These are phyloP conservation scores for Iberis pinnata DNA, from an alignment of 345 rosid species.

Conservation along the genomic window DNA sequence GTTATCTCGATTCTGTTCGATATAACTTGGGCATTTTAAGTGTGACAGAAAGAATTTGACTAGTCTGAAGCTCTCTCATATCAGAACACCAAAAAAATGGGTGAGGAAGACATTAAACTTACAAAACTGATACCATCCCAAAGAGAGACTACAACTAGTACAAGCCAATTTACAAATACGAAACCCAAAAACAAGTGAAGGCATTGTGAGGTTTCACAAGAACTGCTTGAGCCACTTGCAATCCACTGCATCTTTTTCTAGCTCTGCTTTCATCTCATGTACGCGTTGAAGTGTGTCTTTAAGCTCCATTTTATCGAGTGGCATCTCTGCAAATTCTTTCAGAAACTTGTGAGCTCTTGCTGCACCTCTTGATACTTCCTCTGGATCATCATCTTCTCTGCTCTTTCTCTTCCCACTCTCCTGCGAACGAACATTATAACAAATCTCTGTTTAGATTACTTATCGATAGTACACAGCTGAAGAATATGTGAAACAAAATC, in stretches of 20 bases:
- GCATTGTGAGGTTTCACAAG: background rate
- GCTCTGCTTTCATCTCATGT: conserved; percentile 46
- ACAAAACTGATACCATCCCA: background rate
- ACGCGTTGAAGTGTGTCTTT: conserved; percentile 55
- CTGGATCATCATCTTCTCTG: conserved; percentile 47
- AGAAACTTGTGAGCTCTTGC: conserved; percentile 71
- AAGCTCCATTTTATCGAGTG: conserved; percentile 75
- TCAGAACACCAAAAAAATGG: too few species aligned
- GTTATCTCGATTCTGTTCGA: background rate
- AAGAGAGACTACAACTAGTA: background rate
- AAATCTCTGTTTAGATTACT: background rate
- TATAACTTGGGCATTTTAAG: background rate
- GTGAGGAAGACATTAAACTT: too few species aligned
- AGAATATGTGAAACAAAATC: background rate
- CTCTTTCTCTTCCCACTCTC: conserved; percentile 62
- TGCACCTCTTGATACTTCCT: conserved; percentile 49
- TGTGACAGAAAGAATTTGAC: background rate
- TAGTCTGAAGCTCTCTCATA: too few species aligned
- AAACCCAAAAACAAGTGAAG: background rate
- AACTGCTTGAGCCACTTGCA: conserved; percentile 50
- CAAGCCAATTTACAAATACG: background rate
- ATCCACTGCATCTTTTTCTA: conserved; percentile 63
- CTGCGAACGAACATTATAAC: conserved; percentile 30
- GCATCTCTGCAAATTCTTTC: conserved; percentile 74
- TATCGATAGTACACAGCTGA: background rate